Percentiles rank a stretch among this genome's conserved stretches.
phyloP scores from a whole-genome alignment of 352 stramenopile genomes.

The Pythium rhizo-oryzae region DNA sequence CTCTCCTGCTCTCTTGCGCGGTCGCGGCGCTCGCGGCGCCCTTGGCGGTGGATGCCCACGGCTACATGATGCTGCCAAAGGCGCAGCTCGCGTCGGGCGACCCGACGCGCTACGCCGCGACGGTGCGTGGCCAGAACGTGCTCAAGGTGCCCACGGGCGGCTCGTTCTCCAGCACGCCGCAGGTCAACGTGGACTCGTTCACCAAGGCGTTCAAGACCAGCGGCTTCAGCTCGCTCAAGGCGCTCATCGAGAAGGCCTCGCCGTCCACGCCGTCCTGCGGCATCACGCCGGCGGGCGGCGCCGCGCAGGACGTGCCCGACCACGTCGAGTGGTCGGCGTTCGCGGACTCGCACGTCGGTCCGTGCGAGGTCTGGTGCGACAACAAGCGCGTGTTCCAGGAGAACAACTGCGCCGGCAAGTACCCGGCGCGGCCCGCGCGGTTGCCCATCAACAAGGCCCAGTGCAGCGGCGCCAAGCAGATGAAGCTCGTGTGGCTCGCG shows the following conservation, averaged over 20 bases:
- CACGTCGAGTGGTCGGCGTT: conserved; percentile 34
- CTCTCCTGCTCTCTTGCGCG: conserved; percentile 10
- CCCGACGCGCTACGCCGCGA: conserved; percentile 7
- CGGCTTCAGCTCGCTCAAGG: conserved; percentile 15
- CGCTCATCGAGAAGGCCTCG: conserved; percentile 33
- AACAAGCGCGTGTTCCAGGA: conserved; percentile 35
- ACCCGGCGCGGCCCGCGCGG: too few species aligned
- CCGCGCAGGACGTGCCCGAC: conserved; percentile 16
- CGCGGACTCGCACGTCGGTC: conserved; percentile 32
- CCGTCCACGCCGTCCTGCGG: conserved; percentile 21
- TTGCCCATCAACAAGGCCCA: not conserved
- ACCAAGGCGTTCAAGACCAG: conserved; percentile 31
- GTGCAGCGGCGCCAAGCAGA: not conserved
- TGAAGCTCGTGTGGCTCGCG: conserved; percentile 28
- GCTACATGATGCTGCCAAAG: conserved; percentile 24
- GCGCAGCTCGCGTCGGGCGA: conserved; percentile 15
- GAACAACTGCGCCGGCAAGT: conserved; percentile 24
- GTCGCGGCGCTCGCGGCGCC: not conserved
- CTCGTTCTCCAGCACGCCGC: conserved; percentile 38
- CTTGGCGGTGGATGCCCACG: conserved; percentile 16
- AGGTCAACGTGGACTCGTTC: conserved; percentile 34
- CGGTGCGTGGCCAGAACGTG: conserved; percentile 38
- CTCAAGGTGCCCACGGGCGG: conserved; percentile 45
- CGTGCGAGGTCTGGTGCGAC: conserved; percentile 42
- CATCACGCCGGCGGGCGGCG: conserved; percentile 13